Percentiles rank a stretch among this genome's conserved stretches.
Evolutionary conservation across 768 basidiomycete genomes (phyloP).

Genomic region (Serendipita sp.): DNA sequence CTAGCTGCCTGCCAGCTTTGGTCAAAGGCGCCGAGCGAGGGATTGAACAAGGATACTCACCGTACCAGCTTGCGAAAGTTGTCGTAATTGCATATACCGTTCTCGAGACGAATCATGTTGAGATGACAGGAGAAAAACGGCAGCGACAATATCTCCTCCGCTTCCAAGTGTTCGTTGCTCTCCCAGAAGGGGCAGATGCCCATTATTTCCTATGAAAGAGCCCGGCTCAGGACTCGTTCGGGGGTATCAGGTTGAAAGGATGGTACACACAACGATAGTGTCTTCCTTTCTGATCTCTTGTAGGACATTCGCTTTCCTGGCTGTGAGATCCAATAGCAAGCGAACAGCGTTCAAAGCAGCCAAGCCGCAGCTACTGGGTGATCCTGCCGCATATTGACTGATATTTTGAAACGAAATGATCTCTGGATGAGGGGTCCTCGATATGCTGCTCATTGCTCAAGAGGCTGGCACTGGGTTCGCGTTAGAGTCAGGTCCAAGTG

Average conservation of each 20-base stretch:
- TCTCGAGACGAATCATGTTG: slow-evolving; percentile 12
- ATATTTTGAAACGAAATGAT: not conserved
- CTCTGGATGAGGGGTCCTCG: not conserved
- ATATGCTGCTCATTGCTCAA: not conserved
- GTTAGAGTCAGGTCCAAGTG: not conserved
- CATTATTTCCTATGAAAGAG: slow-evolving; percentile 30
- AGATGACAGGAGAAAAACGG: slow-evolving; percentile 34
- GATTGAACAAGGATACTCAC: not conserved
- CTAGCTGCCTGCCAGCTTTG: no score
- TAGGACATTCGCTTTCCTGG: no score
- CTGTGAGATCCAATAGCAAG: slow-evolving; percentile 26
- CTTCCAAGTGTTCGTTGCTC: slow-evolving; percentile 34
- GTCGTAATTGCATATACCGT: slow-evolving; percentile 3
- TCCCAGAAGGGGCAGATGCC: slow-evolving; percentile 43
- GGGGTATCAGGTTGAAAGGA: not conserved
- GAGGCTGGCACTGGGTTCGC: not conserved
- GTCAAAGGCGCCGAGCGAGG: no score
- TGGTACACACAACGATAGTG: slow-evolving; percentile 22
- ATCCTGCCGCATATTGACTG: not conserved
- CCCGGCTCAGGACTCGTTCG: not conserved
- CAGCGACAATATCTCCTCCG: slow-evolving; percentile 32
- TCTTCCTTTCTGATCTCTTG: slow-evolving; percentile 18
- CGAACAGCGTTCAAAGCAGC: slow-evolving; percentile 50
- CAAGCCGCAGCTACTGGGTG: slow-evolving; percentile 31
- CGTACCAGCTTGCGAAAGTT: not conserved